Evolutionary conservation across 208 protist species (phyloP).

Genomic region (Trypanosoma avium): DNA sequence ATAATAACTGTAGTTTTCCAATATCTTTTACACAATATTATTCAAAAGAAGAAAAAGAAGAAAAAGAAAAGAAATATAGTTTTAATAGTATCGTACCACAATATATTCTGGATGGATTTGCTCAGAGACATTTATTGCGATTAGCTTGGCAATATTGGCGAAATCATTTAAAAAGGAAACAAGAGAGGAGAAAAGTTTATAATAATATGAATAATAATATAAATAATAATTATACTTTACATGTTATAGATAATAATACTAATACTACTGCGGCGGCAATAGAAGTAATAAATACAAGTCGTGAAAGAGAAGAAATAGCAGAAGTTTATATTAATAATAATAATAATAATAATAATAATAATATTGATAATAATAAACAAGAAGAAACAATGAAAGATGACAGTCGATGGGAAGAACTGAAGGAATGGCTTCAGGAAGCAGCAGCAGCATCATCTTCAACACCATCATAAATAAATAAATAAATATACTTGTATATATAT

Average conservation of each 20-base stretch:
- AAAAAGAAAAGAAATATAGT: not conserved
- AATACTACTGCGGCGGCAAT: not conserved
- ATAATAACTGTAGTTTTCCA: too few relatives aligned
- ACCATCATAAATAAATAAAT: slow-evolving; percentile 1
- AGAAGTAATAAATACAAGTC: not conserved
- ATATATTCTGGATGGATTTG: slow-evolving; percentile 16
- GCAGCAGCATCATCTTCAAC: not conserved
- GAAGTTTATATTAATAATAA: too few relatives aligned
- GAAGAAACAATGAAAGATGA: not conserved
- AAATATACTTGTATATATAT: not conserved
- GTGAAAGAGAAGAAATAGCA: too few relatives aligned
- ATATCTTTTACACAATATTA: too few relatives aligned
- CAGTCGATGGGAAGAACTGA: not conserved
- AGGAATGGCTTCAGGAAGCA: not conserved
- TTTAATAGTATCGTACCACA: slow-evolving; percentile 9
- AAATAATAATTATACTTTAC: too few relatives aligned
- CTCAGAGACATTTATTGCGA: not conserved
- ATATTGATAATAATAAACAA: too few relatives aligned
- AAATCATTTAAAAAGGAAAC: not conserved
- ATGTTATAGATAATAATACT: too few relatives aligned
- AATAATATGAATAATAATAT: too few relatives aligned
- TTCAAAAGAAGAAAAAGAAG: not conserved
- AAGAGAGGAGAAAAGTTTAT: too few relatives aligned
- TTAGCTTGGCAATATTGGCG: slow-evolving; percentile 17
- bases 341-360: too few relatives aligned